Evolutionary conservation across 306 rosid genomes (phyloP).

Genomic region (Hippophae gyantsensis): DNA sequence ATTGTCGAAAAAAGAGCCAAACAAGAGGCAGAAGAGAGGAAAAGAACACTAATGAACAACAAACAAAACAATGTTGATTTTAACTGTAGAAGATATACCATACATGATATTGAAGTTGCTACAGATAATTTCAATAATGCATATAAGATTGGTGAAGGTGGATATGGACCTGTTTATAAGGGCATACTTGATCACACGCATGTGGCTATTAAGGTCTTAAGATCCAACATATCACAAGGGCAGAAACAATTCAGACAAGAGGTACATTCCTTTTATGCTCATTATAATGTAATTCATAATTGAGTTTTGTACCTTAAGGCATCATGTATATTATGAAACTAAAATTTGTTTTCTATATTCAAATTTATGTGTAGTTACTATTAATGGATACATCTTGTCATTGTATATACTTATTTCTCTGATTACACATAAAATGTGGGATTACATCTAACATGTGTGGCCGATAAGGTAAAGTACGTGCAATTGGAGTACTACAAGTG

Average conservation of each 20-base stretch:
- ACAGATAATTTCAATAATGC: conserved; percentile 46
- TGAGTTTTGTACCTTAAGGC: too few species aligned
- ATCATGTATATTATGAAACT: too few species aligned
- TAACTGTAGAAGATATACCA: conserved; percentile 45
- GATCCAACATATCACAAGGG: conserved; percentile 68
- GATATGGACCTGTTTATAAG: conserved; percentile 81
- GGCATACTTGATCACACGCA: conserved; percentile 57
- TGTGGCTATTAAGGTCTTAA: conserved; percentile 72
- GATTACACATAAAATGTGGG: too few species aligned
- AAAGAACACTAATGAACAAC: conserved; percentile 23
- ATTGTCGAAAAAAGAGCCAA: conserved; percentile 36
- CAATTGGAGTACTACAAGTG: too few species aligned
- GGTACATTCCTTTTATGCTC: conserved; percentile 25
- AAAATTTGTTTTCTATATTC: too few species aligned
- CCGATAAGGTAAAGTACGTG: too few species aligned
- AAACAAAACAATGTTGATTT: conserved; percentile 2
- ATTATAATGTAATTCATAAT: too few species aligned
- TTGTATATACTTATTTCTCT: too few species aligned
- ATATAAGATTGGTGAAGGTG: conserved; percentile 80
- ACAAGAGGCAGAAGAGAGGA: conserved; percentile 32
- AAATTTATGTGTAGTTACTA: too few species aligned
- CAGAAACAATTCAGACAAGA: conserved; percentile 71
- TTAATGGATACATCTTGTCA: too few species aligned
- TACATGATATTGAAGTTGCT: conserved; percentile 55
- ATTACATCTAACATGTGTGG: too few species aligned